Evolutionary conservation across 2,329 filamentous ascomycete species (phyloP), one percentile per base, ranked within the genome.

Genomic region (Pseudogymnoascus sp.): DNA sequence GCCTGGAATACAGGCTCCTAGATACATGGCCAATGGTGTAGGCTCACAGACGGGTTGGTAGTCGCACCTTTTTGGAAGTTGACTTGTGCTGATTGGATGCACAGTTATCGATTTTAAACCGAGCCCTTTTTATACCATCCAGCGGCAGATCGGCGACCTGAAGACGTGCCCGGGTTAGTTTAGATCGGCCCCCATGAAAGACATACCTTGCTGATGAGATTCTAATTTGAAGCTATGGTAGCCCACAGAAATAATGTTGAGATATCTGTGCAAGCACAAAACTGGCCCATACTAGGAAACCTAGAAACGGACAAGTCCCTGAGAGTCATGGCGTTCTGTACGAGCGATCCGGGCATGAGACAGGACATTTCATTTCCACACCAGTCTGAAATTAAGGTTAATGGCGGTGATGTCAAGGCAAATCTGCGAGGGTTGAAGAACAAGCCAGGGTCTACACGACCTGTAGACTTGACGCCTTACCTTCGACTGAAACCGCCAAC

Each of bases 391-490:
- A 82, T 99, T 63, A 93, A 92, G 73, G 85, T 96, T 63, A 99
- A 99, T 70, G 83, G 86, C 8, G 89, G 89, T 35, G 91, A 97
- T 63, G 83, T 97, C 68, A 95, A 93, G 75, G 89, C 89, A n/a
- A 99, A 98, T 73, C 82, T 96, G 68, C 89, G 95, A 68, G 95
- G 95, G 4, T 77, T 99, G 66, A 99, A 99, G 77, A 97, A 96
- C 75, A 96, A 95, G 75, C 91, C 93, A 6, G 95, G 95, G 22
- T 96, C 95, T 50, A 99, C 95, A 41, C 87, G 91, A 70, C 95
- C 95, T 6, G 92, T 91, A 56, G 95, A 99, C 76, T 89, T 99
- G 66, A 99, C 95, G 6, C 80, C 84, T 67, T 82, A 85, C 65
- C 79, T 98, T 53, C 85, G 88, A 16, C 84, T 90, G 31, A 87